These are phyloP conservation scores for Vicia faba DNA, from an alignment of 306 rosid species.

Conservation along the genomic window DNA sequence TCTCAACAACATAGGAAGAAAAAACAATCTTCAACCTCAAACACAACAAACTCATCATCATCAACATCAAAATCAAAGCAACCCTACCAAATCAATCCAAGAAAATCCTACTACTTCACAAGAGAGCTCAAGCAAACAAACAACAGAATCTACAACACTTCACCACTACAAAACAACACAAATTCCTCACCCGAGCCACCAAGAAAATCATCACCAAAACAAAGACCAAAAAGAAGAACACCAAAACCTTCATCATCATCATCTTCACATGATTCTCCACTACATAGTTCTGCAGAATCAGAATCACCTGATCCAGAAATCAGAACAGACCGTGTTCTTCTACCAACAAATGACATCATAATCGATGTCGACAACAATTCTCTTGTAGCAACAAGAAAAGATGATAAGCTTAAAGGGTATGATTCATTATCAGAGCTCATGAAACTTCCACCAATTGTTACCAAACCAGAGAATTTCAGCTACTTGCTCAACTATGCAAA, in stretches of 20 bases:
- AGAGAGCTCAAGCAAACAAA: conserved; percentile 55
- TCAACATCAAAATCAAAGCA: conserved; percentile 46
- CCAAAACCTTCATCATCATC: conserved; percentile 44
- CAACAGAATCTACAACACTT: conserved; percentile 35
- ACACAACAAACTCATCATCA: conserved; percentile 28
- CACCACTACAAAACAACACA: conserved; percentile 40
- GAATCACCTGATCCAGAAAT: conserved; percentile 54
- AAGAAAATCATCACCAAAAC: conserved; percentile 38
- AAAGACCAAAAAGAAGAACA: conserved; percentile 42
- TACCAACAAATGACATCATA: conserved; percentile 58
- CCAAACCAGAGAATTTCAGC: conserved; percentile 54
- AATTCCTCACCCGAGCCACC: conserved; percentile 39
- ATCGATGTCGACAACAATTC: conserved; percentile 59
- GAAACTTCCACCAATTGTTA: conserved; percentile 71
- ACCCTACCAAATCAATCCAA: conserved; percentile 48
- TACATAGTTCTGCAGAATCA: conserved; percentile 48
- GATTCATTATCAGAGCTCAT: conserved; percentile 53
- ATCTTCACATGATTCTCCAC: conserved; percentile 36
- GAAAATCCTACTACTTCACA: conserved; percentile 84
- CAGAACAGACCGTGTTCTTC: conserved; percentile 79
- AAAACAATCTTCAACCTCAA: conserved; percentile 42
- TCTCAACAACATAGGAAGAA: conserved; percentile 45
- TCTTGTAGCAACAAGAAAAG: conserved; percentile 31
- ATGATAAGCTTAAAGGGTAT: conserved; percentile 39
- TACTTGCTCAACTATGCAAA: conserved; percentile 38